These are phyloP conservation scores for Entoloma clypeatum DNA, from an alignment of 1,284 basidiomycete genomes.

Conservation along the genomic window DNA sequence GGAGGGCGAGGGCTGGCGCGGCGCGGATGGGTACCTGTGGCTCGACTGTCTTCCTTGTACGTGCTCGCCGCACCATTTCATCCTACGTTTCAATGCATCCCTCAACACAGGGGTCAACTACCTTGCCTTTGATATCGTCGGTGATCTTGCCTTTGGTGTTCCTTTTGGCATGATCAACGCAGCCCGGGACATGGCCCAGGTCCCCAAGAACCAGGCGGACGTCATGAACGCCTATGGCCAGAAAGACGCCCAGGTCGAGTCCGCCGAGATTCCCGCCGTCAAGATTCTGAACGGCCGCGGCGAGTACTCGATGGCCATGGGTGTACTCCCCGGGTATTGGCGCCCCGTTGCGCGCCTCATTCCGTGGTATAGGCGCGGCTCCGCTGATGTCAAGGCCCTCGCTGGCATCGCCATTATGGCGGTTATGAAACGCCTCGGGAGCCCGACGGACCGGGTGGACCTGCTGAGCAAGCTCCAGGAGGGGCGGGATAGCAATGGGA, in stretches of 20 bases:
- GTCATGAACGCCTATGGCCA: constrained; percentile 58
- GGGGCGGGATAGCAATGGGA: constrained; percentile 75
- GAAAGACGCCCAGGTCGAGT: constrained; percentile 37
- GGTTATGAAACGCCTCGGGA: constrained; percentile 69
- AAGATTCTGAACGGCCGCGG: constrained; percentile 88
- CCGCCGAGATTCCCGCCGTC: constrained; percentile 73
- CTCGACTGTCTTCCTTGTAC: constrained; percentile 71
- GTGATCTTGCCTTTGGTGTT: constrained; percentile 80
- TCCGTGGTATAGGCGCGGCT: constrained; percentile 77
- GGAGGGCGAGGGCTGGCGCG: constrained; percentile 68
- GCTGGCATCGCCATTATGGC: constrained; percentile 82
- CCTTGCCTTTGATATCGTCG: constrained; percentile 88
- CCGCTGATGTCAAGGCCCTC: constrained; percentile 67
- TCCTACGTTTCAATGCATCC: constrained; percentile 5
- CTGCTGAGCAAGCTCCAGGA: constrained; percentile 77
- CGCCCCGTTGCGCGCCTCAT: constrained; percentile 59
- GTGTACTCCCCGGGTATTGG: constrained; percentile 71
- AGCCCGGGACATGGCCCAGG: constrained; percentile 70
- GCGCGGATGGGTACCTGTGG: constrained; percentile 60
- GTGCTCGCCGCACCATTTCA: constrained; percentile 18
- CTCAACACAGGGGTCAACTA: constrained; percentile 41
- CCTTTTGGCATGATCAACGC: constrained; percentile 88
- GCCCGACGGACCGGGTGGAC: constrained; percentile 68
- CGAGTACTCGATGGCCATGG: constrained; percentile 83
- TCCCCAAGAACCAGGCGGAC: constrained; percentile 38